Base-by-base conservation (phyloP, 345 rosid genomes). In the Linum usitatissimum region DNA sequence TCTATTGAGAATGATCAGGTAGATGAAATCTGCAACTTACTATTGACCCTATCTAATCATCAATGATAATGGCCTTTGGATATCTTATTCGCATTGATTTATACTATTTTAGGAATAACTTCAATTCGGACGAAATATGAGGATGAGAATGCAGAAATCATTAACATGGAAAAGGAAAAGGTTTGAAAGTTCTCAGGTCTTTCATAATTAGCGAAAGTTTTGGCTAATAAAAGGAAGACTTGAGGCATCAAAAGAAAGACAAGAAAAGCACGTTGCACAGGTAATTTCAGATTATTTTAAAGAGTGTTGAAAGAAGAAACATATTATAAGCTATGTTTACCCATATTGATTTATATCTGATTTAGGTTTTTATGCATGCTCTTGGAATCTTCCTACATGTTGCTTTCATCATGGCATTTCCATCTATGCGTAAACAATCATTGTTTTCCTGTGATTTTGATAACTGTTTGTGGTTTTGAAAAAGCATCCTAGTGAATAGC, bases 121-220 rank as follows among this genome's bases (percentile, higher is more conserved):
- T 95, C 86, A 53, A 87, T 92, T 55, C 74, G 84, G 75, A 86
- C 79, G 77, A 92, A 79, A 69, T 89, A 82, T 68, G 98, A 89
- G n/a, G 72, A 71, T 49, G 96, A 88, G 84, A 82, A 86, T 83
- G 85, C 70, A 59, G 86, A 86, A 61, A 78, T 84, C 67, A 69
- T 81, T 49, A 76, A 74, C 66, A 64, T 69, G 72, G 87, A 84
- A 65, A 77, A 81, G 61, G 82, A 82, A 71, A 88, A 88, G 94
- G 95, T 86, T 64, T 59, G 73, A 62, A 48, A 53, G 21, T 62
- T 58, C 58, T 65, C 3, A 63, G 38, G 65, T 65, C 15, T 51
- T 62, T 58, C 60, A 53, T 31, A 21, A 63, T 6, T 40, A 18
- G 36, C 59, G 38, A 66, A 65, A 71, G 54, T 53, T 60, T 57